A percentile compares a stretch with the other conserved stretches of the same genome.
Conservation (phyloP, 305 asterid species). For the Galium porrigens region DNA sequence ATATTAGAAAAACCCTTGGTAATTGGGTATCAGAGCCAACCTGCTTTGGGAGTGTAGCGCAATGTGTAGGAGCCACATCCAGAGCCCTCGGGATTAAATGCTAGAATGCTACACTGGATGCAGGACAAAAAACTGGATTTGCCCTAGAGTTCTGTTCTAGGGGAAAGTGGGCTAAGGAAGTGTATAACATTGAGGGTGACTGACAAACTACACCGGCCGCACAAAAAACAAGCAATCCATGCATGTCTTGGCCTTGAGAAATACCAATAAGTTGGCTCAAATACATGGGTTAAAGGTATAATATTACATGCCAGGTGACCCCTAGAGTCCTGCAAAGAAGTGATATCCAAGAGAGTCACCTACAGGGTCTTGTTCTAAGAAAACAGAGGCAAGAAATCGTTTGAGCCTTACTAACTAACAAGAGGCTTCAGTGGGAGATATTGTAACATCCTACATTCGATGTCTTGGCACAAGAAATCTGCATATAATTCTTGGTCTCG, state of each 20-base stretch:
- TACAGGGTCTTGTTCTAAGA: neutral
- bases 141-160: neutral
- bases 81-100: neutral
- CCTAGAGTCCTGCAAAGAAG: neutral
- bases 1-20: neutral
- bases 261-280: neutral
- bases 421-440: neutral
- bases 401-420: neutral
- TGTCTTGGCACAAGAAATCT: neutral
- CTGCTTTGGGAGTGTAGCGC: neutral
- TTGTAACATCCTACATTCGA: neutral
- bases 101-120: neutral
- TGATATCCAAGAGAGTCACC: neutral
- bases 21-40: neutral
- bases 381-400: neutral
- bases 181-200: neutral
- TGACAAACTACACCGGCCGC: neutral
- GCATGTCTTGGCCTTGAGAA: too few relatives aligned
- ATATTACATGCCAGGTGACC: neutral
- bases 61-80: neutral
- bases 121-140: neutral
- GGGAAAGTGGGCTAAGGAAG: neutral
- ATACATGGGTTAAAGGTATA: neutral
- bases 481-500: neutral
- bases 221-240: neutral